Percentiles rank a stretch among this genome's conserved stretches.
These are phyloP conservation scores for Guillardia theta DNA, from an alignment of 78 protist species.

Conservation along the genomic window DNA sequence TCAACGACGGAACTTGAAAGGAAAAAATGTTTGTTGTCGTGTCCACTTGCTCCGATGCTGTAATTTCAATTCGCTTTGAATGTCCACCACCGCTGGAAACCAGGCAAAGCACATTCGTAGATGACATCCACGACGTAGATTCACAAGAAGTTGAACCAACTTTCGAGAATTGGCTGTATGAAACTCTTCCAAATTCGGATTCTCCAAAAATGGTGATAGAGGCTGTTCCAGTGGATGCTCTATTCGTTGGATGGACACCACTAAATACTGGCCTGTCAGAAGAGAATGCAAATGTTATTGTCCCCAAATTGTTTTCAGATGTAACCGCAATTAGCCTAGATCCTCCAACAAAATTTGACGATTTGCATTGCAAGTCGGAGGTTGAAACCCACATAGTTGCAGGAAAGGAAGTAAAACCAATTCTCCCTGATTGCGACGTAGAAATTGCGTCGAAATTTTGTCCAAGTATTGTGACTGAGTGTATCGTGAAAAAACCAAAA, in stretches of 20 bases:
- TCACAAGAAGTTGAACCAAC: not conserved
- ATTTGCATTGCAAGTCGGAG: not conserved
- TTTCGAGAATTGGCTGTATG: not conserved
- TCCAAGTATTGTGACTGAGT: too few species aligned
- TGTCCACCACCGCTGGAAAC: not conserved
- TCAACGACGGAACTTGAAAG: not conserved
- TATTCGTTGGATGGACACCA: not conserved
- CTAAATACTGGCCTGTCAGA: not conserved
- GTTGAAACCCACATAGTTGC: not conserved
- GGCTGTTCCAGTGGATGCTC: not conserved
- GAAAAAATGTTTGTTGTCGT: not conserved
- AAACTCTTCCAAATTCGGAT: not conserved
- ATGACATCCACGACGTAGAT: not conserved
- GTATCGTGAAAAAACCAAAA: too few species aligned
- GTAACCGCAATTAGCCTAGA: not conserved
- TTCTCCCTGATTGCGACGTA: too few species aligned
- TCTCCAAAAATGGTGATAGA: not conserved
- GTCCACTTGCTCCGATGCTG: not conserved
- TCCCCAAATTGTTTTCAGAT: not conserved
- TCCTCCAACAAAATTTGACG: not conserved
- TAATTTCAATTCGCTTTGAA: not conserved
- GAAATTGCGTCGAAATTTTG: too few species aligned
- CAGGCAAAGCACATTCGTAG: not conserved
- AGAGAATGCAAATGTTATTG: not conserved
- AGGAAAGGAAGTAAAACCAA: too few species aligned